These are phyloP conservation scores for Inga oerstediana DNA, from an alignment of 306 rosid genomes.

Conservation along the genomic window DNA sequence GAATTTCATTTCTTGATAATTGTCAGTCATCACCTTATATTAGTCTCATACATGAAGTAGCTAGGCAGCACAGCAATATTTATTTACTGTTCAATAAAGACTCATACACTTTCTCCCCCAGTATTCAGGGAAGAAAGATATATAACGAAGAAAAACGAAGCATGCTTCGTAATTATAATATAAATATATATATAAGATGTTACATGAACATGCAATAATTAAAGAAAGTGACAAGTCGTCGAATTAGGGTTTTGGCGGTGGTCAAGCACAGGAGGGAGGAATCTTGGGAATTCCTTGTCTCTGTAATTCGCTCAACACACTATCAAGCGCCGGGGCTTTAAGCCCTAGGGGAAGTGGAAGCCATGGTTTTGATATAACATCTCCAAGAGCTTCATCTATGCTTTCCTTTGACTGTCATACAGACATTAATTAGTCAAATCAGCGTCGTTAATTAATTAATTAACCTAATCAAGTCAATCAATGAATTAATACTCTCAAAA, in stretches of 20 bases:
- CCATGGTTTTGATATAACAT: slow-evolving; percentile 86
- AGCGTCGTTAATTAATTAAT: background rate
- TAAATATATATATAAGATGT: slow-evolving; percentile 29
- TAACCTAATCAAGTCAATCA: background rate
- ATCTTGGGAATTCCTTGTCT: slow-evolving; percentile 76
- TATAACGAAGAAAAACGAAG: slow-evolving; percentile 12
- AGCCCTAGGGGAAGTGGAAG: slow-evolving; percentile 88
- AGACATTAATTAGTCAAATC: background rate
- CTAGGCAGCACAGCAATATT: background rate
- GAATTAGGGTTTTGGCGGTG: slow-evolving; percentile 51
- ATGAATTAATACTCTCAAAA: background rate
- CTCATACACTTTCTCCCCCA: background rate
- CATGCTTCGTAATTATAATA: background rate
- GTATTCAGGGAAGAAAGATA: background rate
- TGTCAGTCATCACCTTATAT: background rate
- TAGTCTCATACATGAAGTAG: background rate
- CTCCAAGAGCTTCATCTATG: slow-evolving; percentile 86
- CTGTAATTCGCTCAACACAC: slow-evolving; percentile 77
- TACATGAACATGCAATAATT: slow-evolving; percentile 20
- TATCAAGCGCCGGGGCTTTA: slow-evolving; percentile 73
- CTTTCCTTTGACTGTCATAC: slow-evolving; percentile 82
- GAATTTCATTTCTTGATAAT: background rate
- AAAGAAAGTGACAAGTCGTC: slow-evolving; percentile 57
- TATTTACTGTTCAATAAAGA: background rate
- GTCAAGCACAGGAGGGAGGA: slow-evolving; percentile 69